phyloP scores from a whole-genome alignment of 1,284 basidiomycete genomes.

The Inonotus hispidus region DNA sequence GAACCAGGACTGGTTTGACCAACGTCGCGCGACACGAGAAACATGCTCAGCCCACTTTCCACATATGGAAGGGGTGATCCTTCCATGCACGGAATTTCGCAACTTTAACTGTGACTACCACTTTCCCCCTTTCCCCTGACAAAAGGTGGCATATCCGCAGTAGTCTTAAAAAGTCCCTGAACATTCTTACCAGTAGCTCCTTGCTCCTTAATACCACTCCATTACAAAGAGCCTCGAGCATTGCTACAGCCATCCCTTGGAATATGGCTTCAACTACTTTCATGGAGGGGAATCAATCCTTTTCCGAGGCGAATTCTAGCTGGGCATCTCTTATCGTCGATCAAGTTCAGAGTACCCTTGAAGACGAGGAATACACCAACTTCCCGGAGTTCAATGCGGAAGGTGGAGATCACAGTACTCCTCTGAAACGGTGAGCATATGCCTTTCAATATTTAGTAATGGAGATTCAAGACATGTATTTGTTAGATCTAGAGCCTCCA shows the following conservation, averaged over 20 bases:
- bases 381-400: background rate
- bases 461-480: background rate
- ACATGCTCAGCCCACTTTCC: background rate
- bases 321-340: conserved; percentile 12
- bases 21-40: too few species aligned
- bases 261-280: conserved; percentile 2
- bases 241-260: background rate
- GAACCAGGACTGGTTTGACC: background rate
- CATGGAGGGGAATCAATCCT: conserved; percentile 4
- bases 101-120: background rate
- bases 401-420: background rate
- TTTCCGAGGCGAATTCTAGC: conserved; percentile 6
- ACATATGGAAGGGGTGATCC: background rate
- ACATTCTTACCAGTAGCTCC: background rate
- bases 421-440: conserved; percentile 1
- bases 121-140: too few species aligned
- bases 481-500: background rate
- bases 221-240: background rate
- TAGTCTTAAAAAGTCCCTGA: background rate
- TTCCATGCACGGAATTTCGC: background rate
- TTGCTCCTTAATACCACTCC: background rate
- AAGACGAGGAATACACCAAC: conserved; percentile 4
- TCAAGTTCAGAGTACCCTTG: conserved; percentile 1
- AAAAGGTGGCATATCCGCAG: background rate
- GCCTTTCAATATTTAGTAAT: background rate